phyloP scores from a whole-genome alignment of 2,329 filamentous ascomycete species.

The Didymella arachidicola region DNA sequence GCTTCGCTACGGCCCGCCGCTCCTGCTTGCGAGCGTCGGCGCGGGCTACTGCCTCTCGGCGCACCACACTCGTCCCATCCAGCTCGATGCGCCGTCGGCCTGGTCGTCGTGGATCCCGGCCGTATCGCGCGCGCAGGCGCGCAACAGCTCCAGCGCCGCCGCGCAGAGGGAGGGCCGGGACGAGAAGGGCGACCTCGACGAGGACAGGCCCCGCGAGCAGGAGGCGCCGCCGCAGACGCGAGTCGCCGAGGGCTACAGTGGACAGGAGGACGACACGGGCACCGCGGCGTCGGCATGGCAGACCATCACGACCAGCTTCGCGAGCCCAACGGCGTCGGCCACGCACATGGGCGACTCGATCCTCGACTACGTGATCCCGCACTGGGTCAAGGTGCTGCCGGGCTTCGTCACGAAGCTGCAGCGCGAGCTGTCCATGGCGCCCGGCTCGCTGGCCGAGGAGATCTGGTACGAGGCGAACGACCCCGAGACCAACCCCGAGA shows the following conservation, averaged over 20 bases:
- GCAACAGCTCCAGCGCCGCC: slow-evolving; percentile 28
- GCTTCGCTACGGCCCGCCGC: slow-evolving; percentile 42
- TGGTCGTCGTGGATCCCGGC: slow-evolving; percentile 31
- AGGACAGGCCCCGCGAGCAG: slow-evolving; percentile 38
- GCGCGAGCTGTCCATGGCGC: slow-evolving; percentile 83
- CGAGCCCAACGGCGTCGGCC: slow-evolving; percentile 39
- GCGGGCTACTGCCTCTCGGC: slow-evolving; percentile 32
- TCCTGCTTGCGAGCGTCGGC: slow-evolving; percentile 37
- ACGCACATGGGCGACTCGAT: slow-evolving; percentile 61
- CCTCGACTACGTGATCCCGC: slow-evolving; percentile 76
- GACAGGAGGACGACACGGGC: slow-evolving; percentile 29
- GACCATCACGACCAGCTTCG: slow-evolving; percentile 42
- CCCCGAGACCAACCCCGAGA: slow-evolving; percentile 83
- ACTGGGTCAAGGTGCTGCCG: slow-evolving; percentile 81
- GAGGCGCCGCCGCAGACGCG: slow-evolving; percentile 47
- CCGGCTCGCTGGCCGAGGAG: slow-evolving; percentile 87
- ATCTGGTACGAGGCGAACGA: slow-evolving; percentile 94
- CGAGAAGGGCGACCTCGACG: slow-evolving; percentile 23
- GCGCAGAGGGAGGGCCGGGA: slow-evolving; percentile 7
- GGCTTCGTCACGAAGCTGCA: slow-evolving; percentile 83
- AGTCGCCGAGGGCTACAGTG: slow-evolving; percentile 36
- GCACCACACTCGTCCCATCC: slow-evolving; percentile 33
- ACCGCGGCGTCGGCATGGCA: slow-evolving; percentile 41
- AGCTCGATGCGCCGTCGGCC: slow-evolving; percentile 40
- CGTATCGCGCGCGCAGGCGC: slow-evolving; percentile 16